Percentiles rank a stretch among this genome's conserved stretches.
phyloP scores from a whole-genome alignment of 2,329 filamentous ascomycete species.

The Ampelomyces quisqualis region DNA sequence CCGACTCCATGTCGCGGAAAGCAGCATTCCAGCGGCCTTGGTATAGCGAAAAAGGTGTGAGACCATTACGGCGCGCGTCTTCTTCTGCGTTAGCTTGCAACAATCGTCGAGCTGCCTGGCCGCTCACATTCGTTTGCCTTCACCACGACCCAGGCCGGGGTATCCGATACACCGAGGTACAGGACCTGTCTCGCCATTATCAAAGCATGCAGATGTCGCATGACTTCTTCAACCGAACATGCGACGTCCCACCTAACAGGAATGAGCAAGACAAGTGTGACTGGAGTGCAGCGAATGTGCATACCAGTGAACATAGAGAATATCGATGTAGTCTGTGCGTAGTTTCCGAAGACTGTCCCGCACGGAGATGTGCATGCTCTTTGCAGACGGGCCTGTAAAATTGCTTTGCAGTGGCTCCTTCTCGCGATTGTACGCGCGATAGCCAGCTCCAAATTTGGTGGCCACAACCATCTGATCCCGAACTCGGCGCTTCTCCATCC shows the following conservation, averaged over 20 bases:
- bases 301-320: slow-evolving; percentile 47
- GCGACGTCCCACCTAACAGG: background rate
- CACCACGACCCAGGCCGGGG: slow-evolving; percentile 47
- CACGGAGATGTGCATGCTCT: slow-evolving; percentile 42
- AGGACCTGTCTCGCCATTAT: slow-evolving; percentile 43
- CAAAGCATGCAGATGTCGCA: slow-evolving; percentile 42
- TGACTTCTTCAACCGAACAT: slow-evolving; percentile 37
- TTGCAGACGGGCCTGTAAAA: slow-evolving; percentile 46
- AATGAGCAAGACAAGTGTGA: background rate
- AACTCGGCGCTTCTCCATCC: slow-evolving; percentile 49
- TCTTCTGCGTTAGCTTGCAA: too few species aligned
- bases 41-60: slow-evolving; percentile 69
- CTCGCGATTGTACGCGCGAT: slow-evolving; percentile 25
- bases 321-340: slow-evolving; percentile 46
- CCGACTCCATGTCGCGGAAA: slow-evolving; percentile 66
- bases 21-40: slow-evolving; percentile 64
- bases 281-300: slow-evolving; percentile 40
- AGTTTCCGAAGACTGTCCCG: slow-evolving; percentile 46
- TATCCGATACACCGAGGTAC: slow-evolving; percentile 44
- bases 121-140: slow-evolving; percentile 51
- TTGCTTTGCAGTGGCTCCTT: slow-evolving; percentile 41
- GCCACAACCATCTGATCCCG: slow-evolving; percentile 57
- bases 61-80: slow-evolving; percentile 68
- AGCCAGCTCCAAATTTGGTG: slow-evolving; percentile 54
- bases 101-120: background rate